Percentiles rank a stretch among this genome's conserved stretches.
Evolutionary conservation across 176 grass and related monocot species (phyloP).

Genomic region (Urochloa ruziziensis): DNA sequence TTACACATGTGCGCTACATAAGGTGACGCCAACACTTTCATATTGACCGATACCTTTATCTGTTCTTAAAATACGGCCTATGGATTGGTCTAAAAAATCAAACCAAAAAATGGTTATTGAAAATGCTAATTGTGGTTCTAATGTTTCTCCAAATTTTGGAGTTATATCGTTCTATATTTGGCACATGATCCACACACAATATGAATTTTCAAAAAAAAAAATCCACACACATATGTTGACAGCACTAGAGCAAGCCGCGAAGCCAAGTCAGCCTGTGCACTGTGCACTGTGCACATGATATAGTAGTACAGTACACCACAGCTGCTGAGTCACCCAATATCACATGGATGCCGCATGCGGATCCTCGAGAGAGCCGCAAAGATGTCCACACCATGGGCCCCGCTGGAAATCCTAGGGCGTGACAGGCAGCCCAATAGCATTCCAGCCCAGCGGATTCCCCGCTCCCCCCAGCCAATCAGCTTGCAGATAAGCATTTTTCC

Average conservation of each 20-base stretch:
- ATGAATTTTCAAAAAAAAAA: no score
- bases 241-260: background rate
- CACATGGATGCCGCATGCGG: background rate
- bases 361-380: background rate
- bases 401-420: constrained; percentile 46
- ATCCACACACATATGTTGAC: no score
- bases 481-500: constrained; percentile 53
- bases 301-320: background rate
- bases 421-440: constrained; percentile 67
- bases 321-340: constrained; percentile 29
- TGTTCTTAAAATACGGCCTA: background rate
- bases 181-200: background rate
- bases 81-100: background rate
- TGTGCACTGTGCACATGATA: no score
- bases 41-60: background rate
- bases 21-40: background rate
- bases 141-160: background rate
- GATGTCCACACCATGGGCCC: constrained; percentile 25
- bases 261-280: background rate
- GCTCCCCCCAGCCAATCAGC: constrained; percentile 45
- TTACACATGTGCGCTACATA: background rate
- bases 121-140: background rate
- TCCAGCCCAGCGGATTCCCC: constrained; percentile 47
- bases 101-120: background rate
- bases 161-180: background rate